phyloP scores from a whole-genome alignment of 2,329 filamentous ascomycete genomes.

The Aspergillus sp. region DNA sequence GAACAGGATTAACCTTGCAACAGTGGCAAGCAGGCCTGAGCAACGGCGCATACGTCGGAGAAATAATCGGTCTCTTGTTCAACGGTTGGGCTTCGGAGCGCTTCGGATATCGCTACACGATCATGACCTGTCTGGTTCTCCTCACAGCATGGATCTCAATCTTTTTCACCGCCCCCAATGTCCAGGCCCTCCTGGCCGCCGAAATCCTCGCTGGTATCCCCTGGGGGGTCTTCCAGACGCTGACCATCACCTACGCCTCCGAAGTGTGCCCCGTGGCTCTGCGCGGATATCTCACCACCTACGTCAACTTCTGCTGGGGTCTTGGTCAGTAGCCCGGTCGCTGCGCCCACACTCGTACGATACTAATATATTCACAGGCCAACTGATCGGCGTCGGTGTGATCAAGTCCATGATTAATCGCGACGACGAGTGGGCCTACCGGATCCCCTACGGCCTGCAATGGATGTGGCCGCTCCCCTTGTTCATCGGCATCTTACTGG shows the following conservation, averaged over 20 bases:
- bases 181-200: conserved; percentile 48
- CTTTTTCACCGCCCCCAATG: conserved; percentile 51
- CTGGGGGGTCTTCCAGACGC: conserved; percentile 53
- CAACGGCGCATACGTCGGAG: conserved; percentile 44
- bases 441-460: conserved; percentile 52
- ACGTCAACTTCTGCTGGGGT: conserved; percentile 49
- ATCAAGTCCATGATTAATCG: conserved; percentile 49
- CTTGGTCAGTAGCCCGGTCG: conserved; percentile 32
- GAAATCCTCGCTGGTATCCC: conserved; percentile 53
- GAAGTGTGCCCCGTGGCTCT: conserved; percentile 49
- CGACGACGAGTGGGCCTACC: conserved; percentile 51
- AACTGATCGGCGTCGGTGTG: conserved; percentile 52
- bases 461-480: conserved; percentile 56
- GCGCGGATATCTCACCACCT: conserved; percentile 47
- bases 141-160: conserved; percentile 50
- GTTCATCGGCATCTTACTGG: conserved; percentile 47
- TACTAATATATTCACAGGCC: conserved; percentile 22
- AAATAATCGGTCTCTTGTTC: conserved; percentile 52
- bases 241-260: conserved; percentile 48
- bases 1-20: conserved; percentile 14
- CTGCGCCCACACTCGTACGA: no score
- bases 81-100: conserved; percentile 53
- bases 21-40: conserved; percentile 48
- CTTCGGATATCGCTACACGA: conserved; percentile 53
- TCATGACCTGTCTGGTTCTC: conserved; percentile 47